Evolutionary conservation across 2,329 filamentous ascomycete genomes (phyloP), one percentile per base, ranked within the genome.

Genomic region (Zopfia rhizophila): DNA sequence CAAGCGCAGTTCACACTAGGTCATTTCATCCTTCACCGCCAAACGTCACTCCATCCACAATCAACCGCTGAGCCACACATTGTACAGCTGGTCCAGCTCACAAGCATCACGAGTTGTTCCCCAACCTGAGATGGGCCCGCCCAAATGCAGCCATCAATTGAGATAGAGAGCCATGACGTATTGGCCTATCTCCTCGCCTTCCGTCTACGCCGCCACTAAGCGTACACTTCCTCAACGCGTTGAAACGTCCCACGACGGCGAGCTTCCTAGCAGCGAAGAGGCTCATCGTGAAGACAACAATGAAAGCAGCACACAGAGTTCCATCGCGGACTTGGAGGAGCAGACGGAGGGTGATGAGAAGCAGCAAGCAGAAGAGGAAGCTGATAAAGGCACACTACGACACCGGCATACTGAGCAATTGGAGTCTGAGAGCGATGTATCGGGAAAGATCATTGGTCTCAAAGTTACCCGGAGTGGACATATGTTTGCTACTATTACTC

Each of bases 101-200:
- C 13, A 35, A 21, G n/a, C 31, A 35, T 12, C 31, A 35, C 31
- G 31, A 30, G 22, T 19, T 19, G 16, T n/a, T 16, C 31, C 31
- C 31, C 31, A 35, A n/a, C n/a, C 24, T 43, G 39, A 22, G 39
- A 43, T 43, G 39, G 39, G 13, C 58, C 53, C 56, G 68, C 60
- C 61, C 66, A 64, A 59, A 70, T 70, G 68, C 60, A 65, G 65
- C 60, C 48, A 60, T 61, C 61, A 59, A 58, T 62, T 63, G 62
- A 46, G 58, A 58, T 65, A 69, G 62, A 66, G 65, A 65, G 69
- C 69, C 68, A 73, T 73, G 80, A 95, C 94, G 90, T 95, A 95
- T 82, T 95, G 90, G 90, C 90, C 90, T 66, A 84, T 91, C 72
- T 90, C 89, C 72, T 89, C 89, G 70, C 89, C 90, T 68, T 86